Evolutionary conservation across 306 rosid genomes (phyloP), one percentile per base, ranked within the genome.

Genomic region (Cercis canadensis): DNA sequence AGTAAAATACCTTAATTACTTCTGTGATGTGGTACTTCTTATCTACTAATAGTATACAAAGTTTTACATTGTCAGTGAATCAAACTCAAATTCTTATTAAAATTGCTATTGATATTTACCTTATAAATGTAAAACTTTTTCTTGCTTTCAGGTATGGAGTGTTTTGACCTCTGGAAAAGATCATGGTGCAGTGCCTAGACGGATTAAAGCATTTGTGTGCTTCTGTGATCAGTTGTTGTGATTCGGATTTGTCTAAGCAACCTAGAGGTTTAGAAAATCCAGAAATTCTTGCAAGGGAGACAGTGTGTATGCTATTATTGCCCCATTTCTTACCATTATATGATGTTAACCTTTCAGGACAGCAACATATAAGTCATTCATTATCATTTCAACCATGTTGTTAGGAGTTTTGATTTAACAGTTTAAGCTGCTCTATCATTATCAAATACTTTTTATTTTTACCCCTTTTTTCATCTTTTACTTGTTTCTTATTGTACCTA

Each of bases 171-270:
- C 86, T 58, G 63, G 79, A 74, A 81, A 83, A 84, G 81, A 90
- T 76, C 87, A 90, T 90, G 97, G 81, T 90, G 80, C 90, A 84
- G 85, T 90, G 88, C 90, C 66, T 90, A 84, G 96, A 88, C 75
- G 86, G 94, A 69, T 32, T 90, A 66, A 88, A 88, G 92, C 88
- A 79, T 82, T 84, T 88, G 50, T 90, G 86, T 75, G 82, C 81
- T 75, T 10, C 82, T 72, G 37, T 90, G 62, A 18, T 82, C 13
- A 82, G 63, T 72, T 90, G 90, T 77, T 88, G 94, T 24, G 85
- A 82, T 34, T 63, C 85, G 11, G 87, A 88, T 49, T 39, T 70
- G 2, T 57, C 77, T 62, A 86, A 72, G 73, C 87, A 81, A 83
- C 86, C 88, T 54, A 74, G 53, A 33, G 97, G 94, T 78, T 81